Base-by-base conservation (phyloP, 306 rosid species). In the Lathyrus oleraceus region DNA sequence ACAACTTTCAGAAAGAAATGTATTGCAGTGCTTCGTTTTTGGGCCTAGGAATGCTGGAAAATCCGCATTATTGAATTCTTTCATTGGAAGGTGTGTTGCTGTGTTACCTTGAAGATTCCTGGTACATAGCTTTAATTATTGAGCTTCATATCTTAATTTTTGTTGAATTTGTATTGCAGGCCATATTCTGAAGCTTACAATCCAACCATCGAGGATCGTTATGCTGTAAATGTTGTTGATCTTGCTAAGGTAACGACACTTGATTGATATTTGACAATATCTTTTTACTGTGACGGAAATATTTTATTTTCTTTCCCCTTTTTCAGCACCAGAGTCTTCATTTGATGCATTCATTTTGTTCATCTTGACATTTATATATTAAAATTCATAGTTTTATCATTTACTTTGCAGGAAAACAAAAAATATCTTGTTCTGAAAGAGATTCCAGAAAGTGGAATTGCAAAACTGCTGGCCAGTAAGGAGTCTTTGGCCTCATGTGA, bases 41-140 rank as follows among this genome's bases (percentile, higher is more conserved):
- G 99, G 99, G 78, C 92, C 99, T 68, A 87, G 85, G 84, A 86
- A 83, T 76, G 85, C 99, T 8, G 99, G 99, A 61, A 95, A 95
- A 64, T 95, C 99, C 75, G 87, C 93, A 38, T 73, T 95, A 35
- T 78, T 95, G 77, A 95, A 91, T 75, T 81, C 93, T 64, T 91
- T 91, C 71, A 76, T 91, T 78, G 91, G 86, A 85, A 91, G 97
- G 98, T 92, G n/a, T 48, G 73, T 70, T 30, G 36, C 52, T 43
- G 12, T 40, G 70, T 62, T 60, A 45, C 42, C 42, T n/a, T 17
- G 21, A 44, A 76, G 63, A 44, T 57, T 65, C 52, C 43, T 30
- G 32, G 47, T 67, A 35, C 47, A 39, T 42, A 38, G 12, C 60
- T 56, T 57, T 10, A 64, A 13, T 10, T n/a, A 49, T 68, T 7